Percentiles rank a stretch among this genome's conserved stretches.
phyloP scores from a whole-genome alignment of 805 yeast genomes.

The Torulaspora delbrueckii region DNA sequence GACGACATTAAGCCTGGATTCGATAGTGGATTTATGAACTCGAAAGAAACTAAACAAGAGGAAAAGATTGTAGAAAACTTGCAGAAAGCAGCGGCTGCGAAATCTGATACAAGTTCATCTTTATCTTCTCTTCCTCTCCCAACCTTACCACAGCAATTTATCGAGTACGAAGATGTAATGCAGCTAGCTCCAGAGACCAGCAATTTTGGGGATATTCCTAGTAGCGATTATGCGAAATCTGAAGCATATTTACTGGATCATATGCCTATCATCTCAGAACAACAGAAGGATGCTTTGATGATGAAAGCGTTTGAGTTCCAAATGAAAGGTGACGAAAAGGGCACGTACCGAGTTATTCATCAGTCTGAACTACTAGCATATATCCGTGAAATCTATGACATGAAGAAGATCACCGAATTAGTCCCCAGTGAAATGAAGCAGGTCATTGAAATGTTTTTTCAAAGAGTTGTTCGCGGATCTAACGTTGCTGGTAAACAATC shows the following conservation, averaged over 20 bases:
- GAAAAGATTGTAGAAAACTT: slow-evolving; percentile 9
- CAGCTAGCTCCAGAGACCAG: slow-evolving; percentile 58
- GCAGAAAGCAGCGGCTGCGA: slow-evolving; percentile 16
- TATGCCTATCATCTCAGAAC: slow-evolving; percentile 66
- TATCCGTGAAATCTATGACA: slow-evolving; percentile 41
- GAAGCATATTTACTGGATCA: slow-evolving; percentile 50
- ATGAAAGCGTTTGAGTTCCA: slow-evolving; percentile 90
- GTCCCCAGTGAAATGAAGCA: slow-evolving; percentile 35
- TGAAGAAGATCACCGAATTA: slow-evolving; percentile 34
- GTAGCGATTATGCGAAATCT: slow-evolving; percentile 46
- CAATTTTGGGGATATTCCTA: slow-evolving; percentile 55
- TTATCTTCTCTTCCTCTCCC: slow-evolving; percentile 30
- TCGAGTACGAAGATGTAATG: slow-evolving; percentile 44
- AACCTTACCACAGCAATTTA: slow-evolving; percentile 23
- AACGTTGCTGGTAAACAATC: slow-evolving; percentile 62
- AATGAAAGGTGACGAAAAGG: slow-evolving; percentile 51
- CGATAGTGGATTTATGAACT: slow-evolving; percentile 77
- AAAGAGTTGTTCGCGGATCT: slow-evolving; percentile 44
- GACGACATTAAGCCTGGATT: slow-evolving; percentile 92
- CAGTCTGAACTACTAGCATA: slow-evolving; percentile 80
- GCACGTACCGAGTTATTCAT: slow-evolving; percentile 64
- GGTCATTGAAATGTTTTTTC: slow-evolving; percentile 63
- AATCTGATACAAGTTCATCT: slow-evolving; percentile 17
- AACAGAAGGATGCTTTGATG: slow-evolving; percentile 85
- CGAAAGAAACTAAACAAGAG: slow-evolving; percentile 34